Base-by-base conservation (phyloP, 129 eudicot species). In the Solidago caesia region DNA sequence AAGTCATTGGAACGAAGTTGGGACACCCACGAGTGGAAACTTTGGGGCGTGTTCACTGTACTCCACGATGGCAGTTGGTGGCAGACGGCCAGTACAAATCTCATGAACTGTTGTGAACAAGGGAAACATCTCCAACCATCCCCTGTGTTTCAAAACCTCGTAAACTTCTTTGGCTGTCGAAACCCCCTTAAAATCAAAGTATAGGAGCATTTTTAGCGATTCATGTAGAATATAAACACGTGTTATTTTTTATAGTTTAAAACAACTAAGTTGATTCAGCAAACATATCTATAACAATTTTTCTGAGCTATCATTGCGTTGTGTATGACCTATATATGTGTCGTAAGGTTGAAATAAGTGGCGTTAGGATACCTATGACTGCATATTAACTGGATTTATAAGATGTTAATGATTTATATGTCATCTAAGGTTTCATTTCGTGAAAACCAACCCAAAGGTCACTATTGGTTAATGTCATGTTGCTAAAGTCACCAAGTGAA, bases 121-220 rank as follows among this genome's bases (percentile, higher is more conserved):
- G 0, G 99, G 99, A 73, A 95, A 95, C 68, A 78, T 76, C 72
- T 95, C 97, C 75, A 95, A 83, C 99, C 99, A 94, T 44, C 89
- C 85, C 9, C 89, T 82, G 83, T 88, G 96, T 65, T 81, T 82
- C 71, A 95, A 75, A 65, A 95, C 96, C 80, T 95, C 97, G 21
- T 91, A 87, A 39, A 95, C 96, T 83, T 95, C 99, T 83, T 87
- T 85, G 27, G 97, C 99, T 41, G 99, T 95, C 10, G 89, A 89
- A 16, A 95, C 99, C 11, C 99, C 99, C 99, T 95, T 63, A 84
- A 81, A 70, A 55, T n/a, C 6, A 70, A 81, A 14, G 52, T 45
- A 0, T 44, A 61, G 0, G 65, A n/a, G 73, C 7, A 7, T 73
- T 42, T 67, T 68, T 49, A 21, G 47, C 33, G 29, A 21, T 65